Evolutionary conservation across 2,329 filamentous ascomycete species (phyloP), one percentile per base, ranked within the genome.

Genomic region (Fonsecaea multimorphosa): DNA sequence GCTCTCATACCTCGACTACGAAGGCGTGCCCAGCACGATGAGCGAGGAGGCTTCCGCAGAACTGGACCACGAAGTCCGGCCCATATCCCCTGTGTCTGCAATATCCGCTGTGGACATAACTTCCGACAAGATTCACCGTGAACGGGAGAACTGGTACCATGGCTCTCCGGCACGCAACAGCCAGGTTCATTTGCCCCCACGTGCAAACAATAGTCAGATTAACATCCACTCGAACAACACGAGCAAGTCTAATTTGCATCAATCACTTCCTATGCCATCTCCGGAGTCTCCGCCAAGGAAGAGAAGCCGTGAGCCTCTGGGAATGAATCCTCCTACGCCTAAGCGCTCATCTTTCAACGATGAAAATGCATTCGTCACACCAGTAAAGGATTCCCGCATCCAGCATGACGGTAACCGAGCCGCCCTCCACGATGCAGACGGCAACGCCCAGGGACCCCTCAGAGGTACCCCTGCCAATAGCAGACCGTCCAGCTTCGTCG

Each of bases 281-380:
- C 54, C 61, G 3, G 52, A 60, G 16, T 55, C 58, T n/a, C 61
- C 70, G 11, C 55, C 58, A 12, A 71, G 65, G 63, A 70, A 70
- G 38, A 52, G 70, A 65, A 71, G 66, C 46, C 65, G 67, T 72
- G 80, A 81, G 46, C 81, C 81, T 2, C 72, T 83, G 19, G 76
- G 75, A 64, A 78, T 83, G 74, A 82, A 83, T 58, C 80, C 80
- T 24, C 79, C 80, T 22, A 80, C 79, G 6, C 80, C 80, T 1
- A 75, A 75, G 49, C 77, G 77, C 8, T 60, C 72, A 19, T 69
- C 73, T n/a, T 64, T 68, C 38, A 58, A 65, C 7, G 68, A 72
- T 1, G 69, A 75, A 11, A 72, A 70, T 19, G 61, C 56, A 6
- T 63, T 63, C 27, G 40, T 44, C 32, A 69, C 68, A 5, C 56